These are phyloP conservation scores for Pittosporum tobira DNA, from an alignment of 129 eudicot species.

Conservation along the genomic window DNA sequence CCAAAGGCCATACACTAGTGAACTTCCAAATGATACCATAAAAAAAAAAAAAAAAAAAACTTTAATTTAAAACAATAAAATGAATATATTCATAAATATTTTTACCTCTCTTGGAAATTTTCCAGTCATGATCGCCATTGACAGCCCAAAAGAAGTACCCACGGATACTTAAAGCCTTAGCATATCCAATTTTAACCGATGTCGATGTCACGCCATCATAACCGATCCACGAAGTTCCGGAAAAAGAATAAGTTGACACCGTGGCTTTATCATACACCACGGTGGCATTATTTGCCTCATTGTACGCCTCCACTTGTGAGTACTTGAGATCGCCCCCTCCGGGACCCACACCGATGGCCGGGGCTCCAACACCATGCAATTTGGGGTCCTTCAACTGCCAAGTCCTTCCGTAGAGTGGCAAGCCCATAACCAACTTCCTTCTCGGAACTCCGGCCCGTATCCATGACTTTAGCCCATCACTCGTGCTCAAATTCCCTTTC, in stretches of 20 bases:
- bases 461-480: slow-evolving; percentile 71
- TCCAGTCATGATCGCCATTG: slow-evolving; percentile 43
- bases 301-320: slow-evolving; percentile 32
- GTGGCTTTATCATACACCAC: slow-evolving; percentile 45
- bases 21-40: too few relatives aligned
- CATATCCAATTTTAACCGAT: slow-evolving; percentile 37
- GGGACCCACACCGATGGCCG: slow-evolving; percentile 58
- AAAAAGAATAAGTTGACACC: slow-evolving; percentile 47
- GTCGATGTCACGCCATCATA: slow-evolving; percentile 50
- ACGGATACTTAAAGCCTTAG: slow-evolving; percentile 38
- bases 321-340: slow-evolving; percentile 40
- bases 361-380: slow-evolving; percentile 42
- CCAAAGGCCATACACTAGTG: too few relatives aligned
- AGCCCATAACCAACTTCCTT: slow-evolving; percentile 60
- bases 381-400: slow-evolving; percentile 54
- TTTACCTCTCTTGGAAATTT: slow-evolving; percentile 52
- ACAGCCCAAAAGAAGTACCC: slow-evolving; percentile 86
- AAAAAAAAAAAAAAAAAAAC: too few relatives aligned
- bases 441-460: slow-evolving; percentile 40
- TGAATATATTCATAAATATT: neutral
- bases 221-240: slow-evolving; percentile 59
- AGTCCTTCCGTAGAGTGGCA: slow-evolving; percentile 65
- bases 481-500: slow-evolving; percentile 48
- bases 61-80: too few relatives aligned
- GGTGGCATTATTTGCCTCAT: slow-evolving; percentile 34